Evolutionary conservation across 83 land plant genomes (phyloP).

Genomic region (Picea abies): DNA sequence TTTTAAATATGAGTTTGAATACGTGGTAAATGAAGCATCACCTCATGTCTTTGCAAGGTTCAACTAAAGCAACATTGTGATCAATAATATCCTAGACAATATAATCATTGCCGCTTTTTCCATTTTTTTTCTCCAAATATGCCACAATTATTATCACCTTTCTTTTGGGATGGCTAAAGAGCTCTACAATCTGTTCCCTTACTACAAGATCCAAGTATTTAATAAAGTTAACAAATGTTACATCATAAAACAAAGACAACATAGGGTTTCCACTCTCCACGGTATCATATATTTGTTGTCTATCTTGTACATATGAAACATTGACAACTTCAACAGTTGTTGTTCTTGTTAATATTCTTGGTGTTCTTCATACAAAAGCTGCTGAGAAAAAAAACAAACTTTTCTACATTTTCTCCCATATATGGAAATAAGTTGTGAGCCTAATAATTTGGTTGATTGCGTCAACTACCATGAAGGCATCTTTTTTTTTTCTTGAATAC

Average conservation of each 20-base stretch:
- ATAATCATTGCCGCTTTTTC: conserved; percentile 78
- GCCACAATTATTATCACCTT: conserved; percentile 63
- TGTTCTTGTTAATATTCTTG: conserved; percentile 71
- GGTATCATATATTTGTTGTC: conserved; percentile 33
- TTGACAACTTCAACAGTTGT: conserved; percentile 62
- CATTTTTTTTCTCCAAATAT: conserved; percentile 66
- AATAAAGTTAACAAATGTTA: conserved; percentile 58
- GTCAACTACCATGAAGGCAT: conserved; percentile 52
- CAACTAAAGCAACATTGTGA: conserved; percentile 74
- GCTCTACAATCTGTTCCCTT: conserved; percentile 66
- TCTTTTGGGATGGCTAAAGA: conserved; percentile 79
- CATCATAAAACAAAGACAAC: conserved; percentile 64
- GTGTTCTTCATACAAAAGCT: conserved; percentile 35
- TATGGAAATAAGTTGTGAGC: conserved; percentile 72
- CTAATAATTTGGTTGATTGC: conserved; percentile 86
- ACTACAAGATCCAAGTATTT: conserved; percentile 67
- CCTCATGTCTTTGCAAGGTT: conserved; percentile 59
- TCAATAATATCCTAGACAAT: conserved; percentile 31
- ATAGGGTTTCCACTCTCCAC: conserved; percentile 47
- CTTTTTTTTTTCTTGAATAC: too few species aligned
- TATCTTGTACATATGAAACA: conserved; percentile 57
- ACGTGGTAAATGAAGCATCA: conserved; percentile 7
- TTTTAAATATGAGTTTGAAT: conserved; percentile 18
- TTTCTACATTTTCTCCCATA: conserved; percentile 81
- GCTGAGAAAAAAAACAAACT: conserved; percentile 47